Base-by-base conservation (phyloP, 2,329 filamentous ascomycete species). In the Albophoma yamanashiensis region DNA sequence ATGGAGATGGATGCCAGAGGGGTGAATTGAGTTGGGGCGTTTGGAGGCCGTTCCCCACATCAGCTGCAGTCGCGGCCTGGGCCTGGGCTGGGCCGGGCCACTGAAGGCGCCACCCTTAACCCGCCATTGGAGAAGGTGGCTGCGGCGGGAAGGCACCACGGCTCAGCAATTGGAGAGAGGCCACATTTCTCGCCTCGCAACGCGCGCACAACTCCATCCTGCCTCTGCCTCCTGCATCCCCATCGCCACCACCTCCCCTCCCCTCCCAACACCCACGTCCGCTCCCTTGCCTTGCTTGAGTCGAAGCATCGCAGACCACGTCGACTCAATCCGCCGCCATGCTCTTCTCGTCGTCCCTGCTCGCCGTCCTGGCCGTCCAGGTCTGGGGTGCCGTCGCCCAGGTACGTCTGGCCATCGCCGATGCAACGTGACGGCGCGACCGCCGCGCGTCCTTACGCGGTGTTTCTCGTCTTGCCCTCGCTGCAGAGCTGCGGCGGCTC, bases 261-360 rank as follows among this genome's bases (percentile, higher is more conserved):
- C 57, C 11, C 38, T 14, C 11, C 40, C 55, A 31, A 31, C 57
- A 20, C 8, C 27, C 56, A 6, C 50, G n/a, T 27, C 22, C 14
- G 38, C 20, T 5, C 17, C 5, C 22, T 17, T 14, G 47, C 22
- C 25, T 34, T 27, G 39, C 31, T 56, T 56, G 56, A 58, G 57
- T 53, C 57, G 45, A 27, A 20, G 50, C 25, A 36, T 53, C 17
- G 50, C 50, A 53, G 15, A 42, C 34, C 56, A 31, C 38, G 20
- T 42, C 57, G 36, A 39, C 34, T 25, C 45, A 20, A 4, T 31
- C 50, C 52, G 55, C 38, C 69, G 65, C 60, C 62, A 94, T 94
- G 90, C 84, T 87, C 77, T 84, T 90, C 75, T 87, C 86, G 77
- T 81, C 89, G 69, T 84, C 89, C 67, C 80, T 88, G 62, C 78